These are phyloP conservation scores for Aegilops speltoides DNA, from an alignment of 176 grass and related monocot genomes.

Conservation along the genomic window DNA sequence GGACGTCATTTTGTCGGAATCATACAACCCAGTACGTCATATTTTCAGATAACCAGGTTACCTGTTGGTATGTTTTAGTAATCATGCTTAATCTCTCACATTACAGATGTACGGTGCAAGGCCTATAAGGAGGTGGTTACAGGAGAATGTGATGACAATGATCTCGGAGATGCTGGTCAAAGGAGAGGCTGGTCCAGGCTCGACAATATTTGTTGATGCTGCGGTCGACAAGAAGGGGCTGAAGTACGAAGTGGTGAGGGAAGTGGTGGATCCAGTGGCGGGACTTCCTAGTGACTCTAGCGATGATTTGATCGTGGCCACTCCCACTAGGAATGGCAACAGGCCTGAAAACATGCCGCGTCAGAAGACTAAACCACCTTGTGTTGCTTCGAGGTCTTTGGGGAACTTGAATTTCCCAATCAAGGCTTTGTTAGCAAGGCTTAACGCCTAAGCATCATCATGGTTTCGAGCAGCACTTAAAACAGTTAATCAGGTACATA, in stretches of 20 bases:
- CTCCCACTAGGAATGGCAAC: not conserved
- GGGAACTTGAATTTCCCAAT: not conserved
- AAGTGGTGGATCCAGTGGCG: not conserved
- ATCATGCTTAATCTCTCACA: not conserved
- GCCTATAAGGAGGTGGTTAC: not conserved
- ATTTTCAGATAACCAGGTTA: not conserved
- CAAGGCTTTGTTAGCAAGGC: not conserved
- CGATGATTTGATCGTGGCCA: not conserved
- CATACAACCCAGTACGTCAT: not conserved
- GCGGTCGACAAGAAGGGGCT: not conserved
- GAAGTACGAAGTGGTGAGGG: not conserved
- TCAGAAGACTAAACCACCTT: not conserved
- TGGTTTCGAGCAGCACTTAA: not conserved
- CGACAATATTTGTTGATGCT: not conserved
- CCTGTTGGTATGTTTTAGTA: not conserved
- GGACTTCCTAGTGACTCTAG: not conserved
- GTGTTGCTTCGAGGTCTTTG: not conserved
- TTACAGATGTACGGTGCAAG: not conserved
- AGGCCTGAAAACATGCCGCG: not conserved
- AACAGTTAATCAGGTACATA: slow-evolving; percentile 13
- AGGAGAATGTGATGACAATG: not conserved
- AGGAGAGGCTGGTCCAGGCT: not conserved
- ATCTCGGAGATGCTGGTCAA: not conserved
- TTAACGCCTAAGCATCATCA: not conserved
- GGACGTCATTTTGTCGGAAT: not conserved